Base-by-base conservation (phyloP, 768 basidiomycete species). In the Kwoniella pini region DNA sequence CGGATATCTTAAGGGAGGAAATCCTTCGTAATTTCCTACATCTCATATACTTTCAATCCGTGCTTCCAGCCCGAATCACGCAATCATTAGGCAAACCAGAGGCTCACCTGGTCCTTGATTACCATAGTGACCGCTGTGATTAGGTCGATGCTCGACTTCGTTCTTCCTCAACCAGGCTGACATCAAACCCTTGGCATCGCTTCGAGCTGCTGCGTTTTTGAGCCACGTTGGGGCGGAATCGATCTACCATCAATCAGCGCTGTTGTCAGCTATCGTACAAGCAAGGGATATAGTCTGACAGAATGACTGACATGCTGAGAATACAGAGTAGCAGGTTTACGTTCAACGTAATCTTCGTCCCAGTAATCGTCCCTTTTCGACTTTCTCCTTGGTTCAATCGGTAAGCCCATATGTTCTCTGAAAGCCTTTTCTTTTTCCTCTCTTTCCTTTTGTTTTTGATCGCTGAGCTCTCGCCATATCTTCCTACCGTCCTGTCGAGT, bases 151-250 rank as follows among this genome's bases (percentile, higher is more conserved):
- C 27, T 50, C n/a, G 3, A 50, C 21, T 33, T 50, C 45, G 24
- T 11, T 19, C 24, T 28, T 50, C 27, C 30, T 50, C 7, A 24
- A 9, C 9, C 24, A 50, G 0, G 15, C 48, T 6, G 28, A 19
- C 48, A 50, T 50, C 30, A 50, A 33, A 6, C 48, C 48, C 7
- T 6, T 50, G 1, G 24, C 30, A 50, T 50, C 48, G n/a, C 48
- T 50, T 19, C 28, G 12, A 17, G 15, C 48, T 10, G 48, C 48
- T 19, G 48, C 48, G 6, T 15, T 4, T 33, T 31, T 30, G 12
- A 50, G 30, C 48, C 48, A 50, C 10, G 48, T 13, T 6, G 30
- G 48, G 15, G 17, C 15, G 0, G 26, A 15, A 13, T 17, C 27
- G 13, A 26, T 19, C 45, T 48, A 22, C 22, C 17, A 22, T 4